A percentile compares a stretch with the other conserved stretches of the same genome.
These are phyloP conservation scores for Stephanodiscus triporus DNA, from an alignment of 108 stramenopile species.

Conservation along the genomic window DNA sequence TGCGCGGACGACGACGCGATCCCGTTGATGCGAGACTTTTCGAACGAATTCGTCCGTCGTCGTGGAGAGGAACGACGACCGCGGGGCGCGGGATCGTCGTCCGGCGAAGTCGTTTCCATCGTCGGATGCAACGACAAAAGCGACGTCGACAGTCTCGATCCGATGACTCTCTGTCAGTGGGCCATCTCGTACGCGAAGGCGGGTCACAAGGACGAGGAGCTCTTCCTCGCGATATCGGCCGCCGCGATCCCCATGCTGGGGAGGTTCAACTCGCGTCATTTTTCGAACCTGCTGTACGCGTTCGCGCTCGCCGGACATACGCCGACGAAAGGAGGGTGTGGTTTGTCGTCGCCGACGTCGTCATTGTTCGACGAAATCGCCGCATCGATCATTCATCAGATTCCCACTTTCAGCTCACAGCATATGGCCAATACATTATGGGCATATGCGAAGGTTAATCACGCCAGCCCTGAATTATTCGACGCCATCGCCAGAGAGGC, in stretches of 20 bases:
- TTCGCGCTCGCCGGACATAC: conserved; percentile 25
- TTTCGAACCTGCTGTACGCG: conserved; percentile 34
- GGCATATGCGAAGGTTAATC: conserved; percentile 30
- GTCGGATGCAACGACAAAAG: too few species aligned
- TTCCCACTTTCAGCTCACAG: conserved; percentile 7
- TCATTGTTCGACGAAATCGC: conserved; percentile 21
- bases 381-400: not conserved
- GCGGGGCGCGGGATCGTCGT: not conserved
- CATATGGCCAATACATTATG: conserved; percentile 17
- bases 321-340: not conserved
- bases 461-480: conserved; percentile 23
- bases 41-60: conserved; percentile 24
- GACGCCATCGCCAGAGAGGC: conserved; percentile 27
- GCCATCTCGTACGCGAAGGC: conserved; percentile 44
- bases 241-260: conserved; percentile 23
- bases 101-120: not conserved
- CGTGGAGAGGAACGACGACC: not conserved
- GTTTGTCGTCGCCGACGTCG: not conserved
- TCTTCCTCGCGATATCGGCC: conserved; percentile 26
- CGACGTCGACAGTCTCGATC: conserved; percentile 10
- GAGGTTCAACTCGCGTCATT: conserved; percentile 21
- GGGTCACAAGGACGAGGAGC: conserved; percentile 15
- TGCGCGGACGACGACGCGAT: not conserved
- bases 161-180: conserved; percentile 34
- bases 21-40: conserved; percentile 19